Percentiles rank a stretch among this genome's conserved stretches.
Evolutionary conservation across 331 rosid genomes (phyloP).

Genomic region (Quercus phellos): DNA sequence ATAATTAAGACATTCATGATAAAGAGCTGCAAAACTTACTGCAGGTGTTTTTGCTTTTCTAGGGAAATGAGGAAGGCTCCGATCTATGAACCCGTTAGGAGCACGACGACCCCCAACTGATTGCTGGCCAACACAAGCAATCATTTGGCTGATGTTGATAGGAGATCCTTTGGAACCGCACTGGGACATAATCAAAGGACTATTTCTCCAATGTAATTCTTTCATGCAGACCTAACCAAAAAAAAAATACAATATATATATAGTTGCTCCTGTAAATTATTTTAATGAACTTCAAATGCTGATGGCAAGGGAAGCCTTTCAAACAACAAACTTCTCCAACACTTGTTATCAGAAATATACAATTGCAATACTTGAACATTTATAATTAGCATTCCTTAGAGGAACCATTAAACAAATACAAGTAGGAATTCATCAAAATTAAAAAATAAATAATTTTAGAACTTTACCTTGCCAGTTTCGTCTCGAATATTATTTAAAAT

Average conservation of each 20-base stretch:
- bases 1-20: slow-evolving; percentile 1
- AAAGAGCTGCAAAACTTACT: slow-evolving; percentile 44
- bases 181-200: slow-evolving; percentile 97
- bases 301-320: background rate
- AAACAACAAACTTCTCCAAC: background rate
- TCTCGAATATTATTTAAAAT: slow-evolving; percentile 64
- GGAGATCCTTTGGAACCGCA: slow-evolving; percentile 99
- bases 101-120: slow-evolving; percentile 94
- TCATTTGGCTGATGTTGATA: slow-evolving; percentile 90
- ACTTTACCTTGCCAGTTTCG: slow-evolving; percentile 62
- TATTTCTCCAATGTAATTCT: slow-evolving; percentile 87
- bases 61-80: slow-evolving; percentile 95
- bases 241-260: background rate
- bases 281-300: background rate
- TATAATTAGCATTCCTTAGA: background rate
- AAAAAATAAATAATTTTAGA: background rate
- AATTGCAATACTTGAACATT: background rate
- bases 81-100: slow-evolving; percentile 87
- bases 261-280: background rate
- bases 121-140: slow-evolving; percentile 97
- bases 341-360: background rate
- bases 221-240: slow-evolving; percentile 78
- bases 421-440: slow-evolving; percentile 1
- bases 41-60: slow-evolving; percentile 70
- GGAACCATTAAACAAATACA: background rate